Percentiles rank a stretch among this genome's conserved stretches.
phyloP scores from a whole-genome alignment of 2,329 filamentous ascomycete genomes.

The Penicillium brevicompactum region DNA sequence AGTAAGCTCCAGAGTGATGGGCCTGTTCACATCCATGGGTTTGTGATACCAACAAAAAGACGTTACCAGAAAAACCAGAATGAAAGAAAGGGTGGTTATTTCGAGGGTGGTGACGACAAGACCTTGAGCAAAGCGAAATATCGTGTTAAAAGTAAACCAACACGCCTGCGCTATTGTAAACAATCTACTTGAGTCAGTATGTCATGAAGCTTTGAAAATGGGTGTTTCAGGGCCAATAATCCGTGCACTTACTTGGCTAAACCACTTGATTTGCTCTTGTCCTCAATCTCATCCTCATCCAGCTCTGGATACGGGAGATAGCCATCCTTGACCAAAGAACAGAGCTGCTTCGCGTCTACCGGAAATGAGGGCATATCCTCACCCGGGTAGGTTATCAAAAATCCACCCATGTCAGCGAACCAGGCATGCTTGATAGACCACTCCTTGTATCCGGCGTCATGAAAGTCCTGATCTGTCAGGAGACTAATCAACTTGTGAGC shows the following conservation, averaged over 20 bases:
- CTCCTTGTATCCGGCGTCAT: not conserved
- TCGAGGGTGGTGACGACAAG: not conserved
- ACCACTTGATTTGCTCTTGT: not conserved
- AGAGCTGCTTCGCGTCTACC: not conserved
- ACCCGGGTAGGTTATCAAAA: not conserved
- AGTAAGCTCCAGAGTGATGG: not conserved
- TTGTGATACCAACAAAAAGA: not conserved
- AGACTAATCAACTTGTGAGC: not conserved
- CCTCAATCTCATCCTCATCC: not conserved
- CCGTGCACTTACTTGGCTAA: not conserved
- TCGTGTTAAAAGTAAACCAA: not conserved
- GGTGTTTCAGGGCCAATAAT: not conserved
- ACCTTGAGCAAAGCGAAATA: not conserved
- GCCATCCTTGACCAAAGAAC: not conserved
- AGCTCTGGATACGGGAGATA: not conserved
- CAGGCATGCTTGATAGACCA: not conserved
- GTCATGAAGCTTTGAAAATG: not conserved
- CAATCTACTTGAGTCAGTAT: not conserved
- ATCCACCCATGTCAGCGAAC: slow-evolving; percentile 5
- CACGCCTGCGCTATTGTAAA: not conserved
- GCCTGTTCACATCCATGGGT: not conserved
- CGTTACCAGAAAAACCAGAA: not conserved
- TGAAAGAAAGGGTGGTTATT: not conserved
- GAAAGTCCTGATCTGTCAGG: not conserved
- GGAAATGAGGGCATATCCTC: not conserved